Evolutionary conservation across 2,329 filamentous ascomycete genomes (phyloP), one percentile per base, ranked within the genome.

Genomic region (Didymosphaeria variabile): DNA sequence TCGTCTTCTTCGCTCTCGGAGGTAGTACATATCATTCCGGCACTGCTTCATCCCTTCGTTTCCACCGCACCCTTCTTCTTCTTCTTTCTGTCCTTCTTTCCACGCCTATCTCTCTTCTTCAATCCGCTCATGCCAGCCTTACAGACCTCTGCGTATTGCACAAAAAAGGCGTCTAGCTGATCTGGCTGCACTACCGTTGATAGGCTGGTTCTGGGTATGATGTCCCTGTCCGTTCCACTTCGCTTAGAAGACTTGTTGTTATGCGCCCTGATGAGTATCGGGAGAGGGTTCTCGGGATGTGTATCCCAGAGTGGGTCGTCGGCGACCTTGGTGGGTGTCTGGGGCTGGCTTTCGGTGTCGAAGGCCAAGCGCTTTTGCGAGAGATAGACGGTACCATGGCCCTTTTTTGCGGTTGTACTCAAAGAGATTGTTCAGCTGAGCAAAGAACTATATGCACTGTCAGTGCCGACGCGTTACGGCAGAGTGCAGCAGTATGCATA

Each of bases 61-160:
- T 70, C 69, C 21, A 58, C 65, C 26, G 61, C 64, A 9, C 62
- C 67, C 82, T 89, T 91, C 81, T 61, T 64, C 70, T 82, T 85
- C 78, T 85, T 88, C 82, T 90, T 92, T 76, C 91, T 92, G 82
- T 87, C 87, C 81, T 91, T 91, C 68, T 90, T 89, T 85, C 92
- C 94, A 79, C 91, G 97, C 74, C 93, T 87, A 80, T 98, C 94
- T 69, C 95, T 86, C 76, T 97, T 97, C 87, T 97, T 98, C 80
- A 99, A 77, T 8, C 90, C 89, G 52, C 87, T 85, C 93, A 98
- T 97, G 6, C 93, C 93, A 0, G 85, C 83, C 82, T 97, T 97
- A 81, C 94, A 97, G 3, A 93, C 85, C 68, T 98, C 95, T 23
- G 93, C 94, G 81, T 98, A 99, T 55, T 87, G 85, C 32, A 83